phyloP scores from a whole-genome alignment of 1,284 basidiomycete genomes.

The Puccinia brachypodii region DNA sequence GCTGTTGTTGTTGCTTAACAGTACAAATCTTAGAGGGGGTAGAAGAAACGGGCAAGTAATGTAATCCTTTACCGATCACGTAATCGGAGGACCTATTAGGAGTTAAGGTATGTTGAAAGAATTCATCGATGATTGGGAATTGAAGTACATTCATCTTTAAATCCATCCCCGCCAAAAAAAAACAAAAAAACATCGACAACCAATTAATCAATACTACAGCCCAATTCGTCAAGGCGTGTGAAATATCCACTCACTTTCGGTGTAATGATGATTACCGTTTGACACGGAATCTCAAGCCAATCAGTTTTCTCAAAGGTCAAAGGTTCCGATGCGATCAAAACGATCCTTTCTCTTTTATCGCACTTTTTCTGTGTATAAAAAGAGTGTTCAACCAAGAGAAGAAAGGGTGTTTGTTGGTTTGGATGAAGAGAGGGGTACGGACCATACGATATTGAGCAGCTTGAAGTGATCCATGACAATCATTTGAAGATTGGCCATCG shows the following conservation, averaged over 20 bases:
- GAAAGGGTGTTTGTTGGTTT: not conserved
- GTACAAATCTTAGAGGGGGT: not conserved
- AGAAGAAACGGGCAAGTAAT: constrained; percentile 9
- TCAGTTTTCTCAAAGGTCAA: constrained; percentile 79
- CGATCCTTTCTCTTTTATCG: constrained; percentile 78
- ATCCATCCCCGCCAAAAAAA: not conserved
- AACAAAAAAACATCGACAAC: not conserved
- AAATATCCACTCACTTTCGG: constrained; percentile 54
- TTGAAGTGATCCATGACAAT: constrained; percentile 70
- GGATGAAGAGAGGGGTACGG: not conserved
- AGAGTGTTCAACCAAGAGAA: not conserved
- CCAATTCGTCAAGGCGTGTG: not conserved
- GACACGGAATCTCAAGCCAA: constrained; percentile 61
- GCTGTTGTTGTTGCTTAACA: not conserved
- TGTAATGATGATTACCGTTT: constrained; percentile 57
- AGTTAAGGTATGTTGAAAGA: constrained; percentile 60
- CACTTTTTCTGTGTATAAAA: constrained; percentile 70
- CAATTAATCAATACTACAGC: not conserved
- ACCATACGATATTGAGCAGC: constrained; percentile 70
- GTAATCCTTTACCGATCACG: constrained; percentile 36
- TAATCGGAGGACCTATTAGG: constrained; percentile 35
- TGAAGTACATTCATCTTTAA: constrained; percentile 78
- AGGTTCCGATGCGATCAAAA: constrained; percentile 72
- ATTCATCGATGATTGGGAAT: constrained; percentile 89
- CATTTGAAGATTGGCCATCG: constrained; percentile 61